phyloP scores from a whole-genome alignment of 2,329 filamentous ascomycete species.

The Dactylellina haptotyla region DNA sequence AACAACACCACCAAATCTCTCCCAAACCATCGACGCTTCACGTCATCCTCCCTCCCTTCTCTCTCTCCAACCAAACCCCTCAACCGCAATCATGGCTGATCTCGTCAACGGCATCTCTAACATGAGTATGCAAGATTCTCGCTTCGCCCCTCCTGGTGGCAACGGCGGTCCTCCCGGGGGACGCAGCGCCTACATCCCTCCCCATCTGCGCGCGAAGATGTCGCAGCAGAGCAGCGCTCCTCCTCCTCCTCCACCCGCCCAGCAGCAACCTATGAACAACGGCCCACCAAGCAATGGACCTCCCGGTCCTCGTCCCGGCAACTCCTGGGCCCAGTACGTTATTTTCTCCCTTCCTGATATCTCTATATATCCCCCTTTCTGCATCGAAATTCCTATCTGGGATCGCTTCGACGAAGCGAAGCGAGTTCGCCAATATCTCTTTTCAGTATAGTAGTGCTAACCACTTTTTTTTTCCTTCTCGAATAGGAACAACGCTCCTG shows the following conservation, averaged over 20 bases:
- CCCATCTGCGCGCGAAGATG: conserved; percentile 77
- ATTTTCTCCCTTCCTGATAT: neutral
- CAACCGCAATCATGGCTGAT: conserved; percentile 73
- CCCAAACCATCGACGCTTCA: neutral
- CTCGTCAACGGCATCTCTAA: conserved; percentile 82
- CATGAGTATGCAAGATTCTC: conserved; percentile 68
- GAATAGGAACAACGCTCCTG: conserved; percentile 15
- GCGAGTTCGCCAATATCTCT: too few relatives aligned
- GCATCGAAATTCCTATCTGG: neutral
- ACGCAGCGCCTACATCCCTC: conserved; percentile 76
- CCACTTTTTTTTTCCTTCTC: neutral
- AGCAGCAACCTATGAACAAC: conserved; percentile 50
- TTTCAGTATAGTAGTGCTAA: too few relatives aligned
- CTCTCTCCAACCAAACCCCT: neutral
- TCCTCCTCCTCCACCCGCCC: conserved; percentile 16
- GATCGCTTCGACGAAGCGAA: too few relatives aligned
- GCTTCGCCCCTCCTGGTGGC: conserved; percentile 42
- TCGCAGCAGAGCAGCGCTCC: conserved; percentile 57
- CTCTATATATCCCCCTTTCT: neutral
- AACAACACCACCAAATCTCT: conserved; percentile 16
- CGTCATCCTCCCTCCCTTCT: neutral
- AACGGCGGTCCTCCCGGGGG: conserved; percentile 58
- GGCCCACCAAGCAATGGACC: conserved; percentile 35
- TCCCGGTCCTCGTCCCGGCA: conserved; percentile 28
- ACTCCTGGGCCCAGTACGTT: conserved; percentile 46